phyloP scores from a whole-genome alignment of 192 early-diverging fungal genomes.

The Rhizophagus sp. region DNA sequence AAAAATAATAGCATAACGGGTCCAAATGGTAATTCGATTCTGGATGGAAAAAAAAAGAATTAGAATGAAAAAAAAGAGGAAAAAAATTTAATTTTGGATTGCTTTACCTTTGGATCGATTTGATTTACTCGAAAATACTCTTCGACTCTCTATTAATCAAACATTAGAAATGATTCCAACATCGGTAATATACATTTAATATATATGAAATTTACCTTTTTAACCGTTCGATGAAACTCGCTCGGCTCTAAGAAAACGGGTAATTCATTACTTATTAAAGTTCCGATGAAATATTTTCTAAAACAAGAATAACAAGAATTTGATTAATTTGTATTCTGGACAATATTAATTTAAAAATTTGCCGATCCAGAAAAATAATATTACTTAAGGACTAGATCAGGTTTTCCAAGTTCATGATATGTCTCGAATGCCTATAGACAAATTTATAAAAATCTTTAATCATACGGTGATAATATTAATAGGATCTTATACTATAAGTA shows the following conservation, averaged over 20 bases:
- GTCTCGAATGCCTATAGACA: constrained; percentile 43
- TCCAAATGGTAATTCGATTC: constrained; percentile 46
- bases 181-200: no score
- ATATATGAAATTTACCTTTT: constrained; percentile 28
- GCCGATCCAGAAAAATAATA: neutral
- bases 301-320: neutral
- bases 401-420: constrained; percentile 47
- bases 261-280: constrained; percentile 44
- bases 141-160: constrained; percentile 39
- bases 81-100: neutral
- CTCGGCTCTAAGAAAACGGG: constrained; percentile 53
- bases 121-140: constrained; percentile 45
- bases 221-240: constrained; percentile 48
- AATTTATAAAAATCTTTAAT: neutral
- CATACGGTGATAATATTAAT: neutral
- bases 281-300: constrained; percentile 51
- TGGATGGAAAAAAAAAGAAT: constrained; percentile 19
- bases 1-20: constrained; percentile 51
- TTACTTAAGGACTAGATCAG: constrained; percentile 45
- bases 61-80: neutral
- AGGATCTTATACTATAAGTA: neutral
- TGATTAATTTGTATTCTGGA: neutral
- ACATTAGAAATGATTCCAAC: neutral
- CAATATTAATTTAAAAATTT: neutral
- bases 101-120: constrained; percentile 50